phyloP scores from a whole-genome alignment of 768 basidiomycete genomes.

The Porpolomopsis calyptriformis region DNA sequence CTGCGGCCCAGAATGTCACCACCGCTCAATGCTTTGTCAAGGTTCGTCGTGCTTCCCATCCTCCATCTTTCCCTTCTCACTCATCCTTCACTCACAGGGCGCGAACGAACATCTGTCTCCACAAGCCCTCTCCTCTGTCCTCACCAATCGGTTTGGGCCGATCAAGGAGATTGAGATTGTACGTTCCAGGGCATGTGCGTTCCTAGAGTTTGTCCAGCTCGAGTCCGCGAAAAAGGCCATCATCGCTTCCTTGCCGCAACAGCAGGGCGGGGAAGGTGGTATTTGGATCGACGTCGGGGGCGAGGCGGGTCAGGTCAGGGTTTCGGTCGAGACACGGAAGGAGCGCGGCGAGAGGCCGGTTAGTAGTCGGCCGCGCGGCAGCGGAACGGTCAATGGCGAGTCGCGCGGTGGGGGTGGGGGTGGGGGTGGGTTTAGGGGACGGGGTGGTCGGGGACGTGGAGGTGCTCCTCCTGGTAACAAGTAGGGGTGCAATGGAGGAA shows the following conservation, averaged over 20 bases:
- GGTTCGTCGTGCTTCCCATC: constrained; percentile 30
- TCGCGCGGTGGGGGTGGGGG: constrained; percentile 40
- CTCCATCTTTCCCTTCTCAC: neutral
- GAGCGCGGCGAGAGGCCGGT: constrained; percentile 77
- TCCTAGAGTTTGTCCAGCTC: constrained; percentile 75
- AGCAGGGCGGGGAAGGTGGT: constrained; percentile 83
- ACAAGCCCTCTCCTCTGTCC: constrained; percentile 34
- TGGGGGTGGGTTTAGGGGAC: constrained; percentile 27
- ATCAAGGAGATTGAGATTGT: constrained; percentile 87
- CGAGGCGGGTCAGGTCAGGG: constrained; percentile 39
- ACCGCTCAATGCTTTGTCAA: constrained; percentile 89
- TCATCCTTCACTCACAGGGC: constrained; percentile 32
- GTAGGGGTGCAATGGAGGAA: constrained; percentile 5
- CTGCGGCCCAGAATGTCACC: constrained; percentile 52
- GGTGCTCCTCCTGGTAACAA: constrained; percentile 12
- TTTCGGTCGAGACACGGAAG: constrained; percentile 83
- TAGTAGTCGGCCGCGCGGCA: constrained; percentile 51
- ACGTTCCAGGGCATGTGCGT: constrained; percentile 81
- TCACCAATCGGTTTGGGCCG: constrained; percentile 61
- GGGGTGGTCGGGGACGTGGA: constrained; percentile 20
- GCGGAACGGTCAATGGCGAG: constrained; percentile 44
- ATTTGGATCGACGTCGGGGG: constrained; percentile 63
- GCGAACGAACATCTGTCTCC: constrained; percentile 59
- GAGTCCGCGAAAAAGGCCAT: constrained; percentile 86
- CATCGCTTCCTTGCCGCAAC: constrained; percentile 48